Evolutionary conservation across 2,329 filamentous ascomycete genomes (phyloP).

Genomic region (Pseudohalonectria lignicola): DNA sequence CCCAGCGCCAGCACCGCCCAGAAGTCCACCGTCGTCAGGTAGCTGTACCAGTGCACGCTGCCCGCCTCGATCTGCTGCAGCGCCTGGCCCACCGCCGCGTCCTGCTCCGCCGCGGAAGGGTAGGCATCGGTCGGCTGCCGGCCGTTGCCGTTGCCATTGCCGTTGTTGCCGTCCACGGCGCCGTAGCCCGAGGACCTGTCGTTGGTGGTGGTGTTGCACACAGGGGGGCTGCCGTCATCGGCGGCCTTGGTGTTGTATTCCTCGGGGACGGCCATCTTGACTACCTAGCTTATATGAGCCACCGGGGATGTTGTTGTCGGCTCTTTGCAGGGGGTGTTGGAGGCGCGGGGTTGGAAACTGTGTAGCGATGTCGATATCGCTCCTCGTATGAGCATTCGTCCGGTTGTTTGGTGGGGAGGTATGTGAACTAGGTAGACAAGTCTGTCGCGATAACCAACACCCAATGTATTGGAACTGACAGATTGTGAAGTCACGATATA

Average conservation of each 20-base stretch:
- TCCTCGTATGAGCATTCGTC: too few relatives aligned
- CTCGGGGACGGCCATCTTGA: slow-evolving; percentile 5
- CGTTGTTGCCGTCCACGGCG: too few relatives aligned
- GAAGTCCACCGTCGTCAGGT: slow-evolving; percentile 76
- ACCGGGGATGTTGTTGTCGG: slow-evolving; percentile 1
- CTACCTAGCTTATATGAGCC: not conserved
- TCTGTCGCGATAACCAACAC: too few relatives aligned
- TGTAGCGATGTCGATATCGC: too few relatives aligned
- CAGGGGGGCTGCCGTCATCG: not conserved
- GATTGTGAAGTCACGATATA: too few relatives aligned
- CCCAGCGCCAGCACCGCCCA: slow-evolving; percentile 74
- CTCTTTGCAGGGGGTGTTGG: slow-evolving; percentile 4
- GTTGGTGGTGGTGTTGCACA: slow-evolving; percentile 7
- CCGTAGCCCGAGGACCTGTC: slow-evolving; percentile 10
- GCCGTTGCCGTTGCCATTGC: too few relatives aligned
- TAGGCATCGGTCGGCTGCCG: slow-evolving; percentile 3
- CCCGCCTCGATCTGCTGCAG: slow-evolving; percentile 43
- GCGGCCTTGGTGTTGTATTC: slow-evolving; percentile 4
- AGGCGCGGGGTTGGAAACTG: too few relatives aligned
- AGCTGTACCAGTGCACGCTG: slow-evolving; percentile 54
- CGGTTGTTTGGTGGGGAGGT: too few relatives aligned
- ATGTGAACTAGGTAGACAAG: too few relatives aligned
- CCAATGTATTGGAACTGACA: too few relatives aligned
- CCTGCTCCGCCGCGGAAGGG: slow-evolving; percentile 11
- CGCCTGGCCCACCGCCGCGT: slow-evolving; percentile 34